A percentile compares a stretch with the other conserved stretches of the same genome.
Evolutionary conservation across 2,329 filamentous ascomycete genomes (phyloP).

Genomic region (Bipolaris sorokiniana): DNA sequence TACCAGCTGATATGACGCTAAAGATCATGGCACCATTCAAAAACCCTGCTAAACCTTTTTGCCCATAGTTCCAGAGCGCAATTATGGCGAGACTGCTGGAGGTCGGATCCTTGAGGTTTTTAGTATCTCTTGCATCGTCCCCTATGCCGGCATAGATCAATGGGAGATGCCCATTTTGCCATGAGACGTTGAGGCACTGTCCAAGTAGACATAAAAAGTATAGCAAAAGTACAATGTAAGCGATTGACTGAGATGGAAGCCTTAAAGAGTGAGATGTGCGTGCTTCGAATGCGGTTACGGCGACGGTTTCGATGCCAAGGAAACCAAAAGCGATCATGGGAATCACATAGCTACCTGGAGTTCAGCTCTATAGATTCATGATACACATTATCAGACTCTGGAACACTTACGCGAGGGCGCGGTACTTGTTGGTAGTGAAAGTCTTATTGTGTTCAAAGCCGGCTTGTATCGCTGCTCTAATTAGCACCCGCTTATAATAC

Average conservation of each 20-base stretch:
- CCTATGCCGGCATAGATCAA: not conserved
- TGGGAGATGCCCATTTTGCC: not conserved
- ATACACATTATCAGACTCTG: not conserved
- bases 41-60: not conserved
- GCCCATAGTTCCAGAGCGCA: not conserved
- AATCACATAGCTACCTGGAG: not conserved
- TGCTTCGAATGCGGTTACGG: not conserved
- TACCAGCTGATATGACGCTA: not conserved
- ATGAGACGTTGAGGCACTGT: not conserved
- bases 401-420: no score
- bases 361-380: not conserved
- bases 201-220: not conserved
- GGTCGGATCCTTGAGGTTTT: no score
- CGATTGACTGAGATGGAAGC: not conserved
- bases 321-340: not conserved
- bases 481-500: no score
- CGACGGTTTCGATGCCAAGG: not conserved
- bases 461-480: no score
- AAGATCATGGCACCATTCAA: not conserved
- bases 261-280: not conserved
- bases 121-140: not conserved
- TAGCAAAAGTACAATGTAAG: not conserved
- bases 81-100: not conserved
- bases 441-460: no score
- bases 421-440: no score